Conservation (phyloP, 495 filamentous ascomycete species). For the Emericellopsis terricola region DNA sequence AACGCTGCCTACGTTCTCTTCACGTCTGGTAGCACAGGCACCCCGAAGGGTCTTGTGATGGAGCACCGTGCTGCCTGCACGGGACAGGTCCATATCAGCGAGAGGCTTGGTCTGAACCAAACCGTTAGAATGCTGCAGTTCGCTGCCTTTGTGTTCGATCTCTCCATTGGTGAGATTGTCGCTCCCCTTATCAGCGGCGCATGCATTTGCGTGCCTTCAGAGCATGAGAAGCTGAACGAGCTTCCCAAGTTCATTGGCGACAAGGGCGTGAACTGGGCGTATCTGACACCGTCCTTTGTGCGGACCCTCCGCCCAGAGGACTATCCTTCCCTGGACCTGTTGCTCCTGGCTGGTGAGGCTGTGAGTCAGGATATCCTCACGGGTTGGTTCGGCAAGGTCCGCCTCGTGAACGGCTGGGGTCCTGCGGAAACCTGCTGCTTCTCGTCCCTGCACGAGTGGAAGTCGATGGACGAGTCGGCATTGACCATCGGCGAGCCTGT, state of each 20-base stretch:
- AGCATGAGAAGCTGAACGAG: constrained; percentile 16
- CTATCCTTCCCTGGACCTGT: constrained; percentile 20
- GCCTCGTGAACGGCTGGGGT: constrained; percentile 17
- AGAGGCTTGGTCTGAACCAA: constrained; percentile 19
- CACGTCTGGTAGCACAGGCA: too few species aligned
- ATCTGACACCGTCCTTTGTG: constrained; percentile 26
- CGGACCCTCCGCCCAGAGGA: constrained; percentile 19
- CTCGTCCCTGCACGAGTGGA: constrained; percentile 7
- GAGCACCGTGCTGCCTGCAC: background rate
- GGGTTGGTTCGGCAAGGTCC: too few species aligned
- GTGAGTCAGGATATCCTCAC: constrained; percentile 5
- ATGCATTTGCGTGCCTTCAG: constrained; percentile 31
- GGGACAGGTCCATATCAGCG: too few species aligned
- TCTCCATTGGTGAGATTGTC: constrained; percentile 46
- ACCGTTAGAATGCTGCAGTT: constrained; percentile 39
- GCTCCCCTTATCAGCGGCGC: constrained; percentile 39
- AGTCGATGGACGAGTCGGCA: constrained; percentile 5
- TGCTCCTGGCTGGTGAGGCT: constrained; percentile 26
- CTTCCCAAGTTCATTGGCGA: constrained; percentile 21
- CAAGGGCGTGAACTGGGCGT: constrained; percentile 30
- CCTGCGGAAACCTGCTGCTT: constrained; percentile 14
- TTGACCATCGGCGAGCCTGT: constrained; percentile 31
- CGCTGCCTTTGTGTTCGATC: too few species aligned
- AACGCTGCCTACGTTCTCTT: too few species aligned
- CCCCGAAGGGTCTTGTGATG: too few species aligned